Base-by-base conservation (phyloP, 2,329 filamentous ascomycete species). In the Arthrobotrys conoides region DNA sequence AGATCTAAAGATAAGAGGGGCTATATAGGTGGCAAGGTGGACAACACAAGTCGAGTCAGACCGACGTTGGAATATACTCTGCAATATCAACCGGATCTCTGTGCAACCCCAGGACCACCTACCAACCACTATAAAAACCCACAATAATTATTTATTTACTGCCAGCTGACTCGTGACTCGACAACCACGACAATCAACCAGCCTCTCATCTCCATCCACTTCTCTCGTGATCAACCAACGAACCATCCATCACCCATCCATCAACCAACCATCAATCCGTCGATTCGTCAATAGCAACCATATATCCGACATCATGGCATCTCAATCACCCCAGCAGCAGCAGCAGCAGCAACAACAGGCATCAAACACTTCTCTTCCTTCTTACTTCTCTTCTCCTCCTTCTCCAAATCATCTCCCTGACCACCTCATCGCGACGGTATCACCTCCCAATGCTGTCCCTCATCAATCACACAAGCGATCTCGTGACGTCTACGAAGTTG, bases 61-160 rank as follows among this genome's bases (percentile, higher is more conserved):
- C 44, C 5, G 70, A 73, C 49, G 61, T 73, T 73, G 70, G 65
- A 73, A 73, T 66, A 71, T 57, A 59, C 69, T 48, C 27, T 55
- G 3, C 22, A 27, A 24, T 55, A 18, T 38, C 53, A 38, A 59
- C 53, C 8, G 57, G 57, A 36, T 61, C 57, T 44, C 36, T 61
- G 57, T 44, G 57, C 57, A 27, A 66, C 41, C 41, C 41, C 18
- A 46, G 3, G 1, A 5, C 41, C 41, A 5, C 14, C 36, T 38
- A 38, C 9, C 2, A 41, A 16, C 38, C 1, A 16, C 16, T n/a
- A 16, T 3, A 41, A 2, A 41, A 41, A 3, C 6, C 3, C 27
- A 30, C 27, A 41, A 16, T 41, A 41, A 41, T 41, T 41, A 16
- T 2, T 16, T 16, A 12, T n/a, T 41, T 9, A n/a, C n/a, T n/a